Percentiles rank a stretch among this genome's conserved stretches.
Conservation (phyloP, 2,329 filamentous ascomycete species). For the Amesomyces nigricolor region DNA sequence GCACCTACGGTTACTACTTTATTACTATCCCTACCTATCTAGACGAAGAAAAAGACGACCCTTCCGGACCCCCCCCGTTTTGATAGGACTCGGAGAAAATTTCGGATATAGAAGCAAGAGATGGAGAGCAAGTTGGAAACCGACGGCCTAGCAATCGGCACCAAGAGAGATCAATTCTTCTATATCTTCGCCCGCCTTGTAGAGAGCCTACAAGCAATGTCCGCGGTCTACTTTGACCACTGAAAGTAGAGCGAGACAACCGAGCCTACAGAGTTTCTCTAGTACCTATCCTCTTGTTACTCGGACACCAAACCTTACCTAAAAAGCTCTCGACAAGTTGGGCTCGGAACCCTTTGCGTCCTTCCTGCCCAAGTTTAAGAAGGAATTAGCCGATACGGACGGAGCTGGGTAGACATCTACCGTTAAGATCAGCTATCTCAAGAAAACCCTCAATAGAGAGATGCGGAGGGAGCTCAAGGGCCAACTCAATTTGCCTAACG, state of each 20-base stretch:
- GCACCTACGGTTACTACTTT: no score
- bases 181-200: neutral
- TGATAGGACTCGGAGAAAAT: neutral
- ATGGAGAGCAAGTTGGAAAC: neutral
- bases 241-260: neutral
- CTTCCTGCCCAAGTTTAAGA: neutral
- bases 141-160: neutral
- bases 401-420: neutral
- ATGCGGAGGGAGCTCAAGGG: no score
- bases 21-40: neutral
- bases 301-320: neutral
- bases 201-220: neutral
- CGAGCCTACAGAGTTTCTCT: neutral
- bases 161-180: neutral
- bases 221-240: neutral
- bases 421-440: neutral
- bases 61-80: constrained; percentile 5
- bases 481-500: no score
- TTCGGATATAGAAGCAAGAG: neutral
- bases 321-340: neutral
- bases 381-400: neutral
- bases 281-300: neutral
- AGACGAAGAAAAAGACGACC: neutral
- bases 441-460: neutral
- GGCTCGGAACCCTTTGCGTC: neutral